Evolutionary conservation across 495 filamentous ascomycete genomes (phyloP).

Genomic region (Cetradonia linearis): DNA sequence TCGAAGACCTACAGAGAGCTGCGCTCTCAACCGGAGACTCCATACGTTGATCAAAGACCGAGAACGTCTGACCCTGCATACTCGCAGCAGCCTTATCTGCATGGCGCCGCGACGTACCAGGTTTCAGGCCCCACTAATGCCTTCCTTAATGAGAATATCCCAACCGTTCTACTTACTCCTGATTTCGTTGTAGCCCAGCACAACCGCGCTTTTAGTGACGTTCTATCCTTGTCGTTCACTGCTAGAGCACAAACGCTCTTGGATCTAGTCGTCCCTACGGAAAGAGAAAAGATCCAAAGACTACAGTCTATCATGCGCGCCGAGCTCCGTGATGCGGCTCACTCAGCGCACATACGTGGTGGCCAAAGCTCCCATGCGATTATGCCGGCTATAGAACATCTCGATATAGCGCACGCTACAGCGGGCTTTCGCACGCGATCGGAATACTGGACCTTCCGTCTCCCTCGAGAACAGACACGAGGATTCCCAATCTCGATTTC

Average conservation of each 20-base stretch:
- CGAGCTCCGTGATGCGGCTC: slow-evolving; percentile 24
- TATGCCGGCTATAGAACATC: slow-evolving; percentile 25
- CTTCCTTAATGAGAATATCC: slow-evolving; percentile 20
- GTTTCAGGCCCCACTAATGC: slow-evolving; percentile 18
- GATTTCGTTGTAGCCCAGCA: slow-evolving; percentile 26
- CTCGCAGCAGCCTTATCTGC: slow-evolving; percentile 17
- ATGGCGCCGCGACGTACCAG: slow-evolving; percentile 15
- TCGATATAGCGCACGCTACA: slow-evolving; percentile 24
- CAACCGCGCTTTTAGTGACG: slow-evolving; percentile 25
- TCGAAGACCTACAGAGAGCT: slow-evolving; percentile 27
- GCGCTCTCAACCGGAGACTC: slow-evolving; percentile 23
- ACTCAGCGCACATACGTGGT: slow-evolving; percentile 21
- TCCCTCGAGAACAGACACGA: slow-evolving; percentile 23
- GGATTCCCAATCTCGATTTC: slow-evolving; percentile 27
- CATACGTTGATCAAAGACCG: slow-evolving; percentile 22
- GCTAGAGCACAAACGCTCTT: slow-evolving; percentile 22
- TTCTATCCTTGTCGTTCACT: slow-evolving; percentile 18
- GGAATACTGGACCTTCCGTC: slow-evolving; percentile 28
- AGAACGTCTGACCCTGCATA: slow-evolving; percentile 24
- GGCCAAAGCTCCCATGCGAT: slow-evolving; percentile 18
- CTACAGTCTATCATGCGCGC: slow-evolving; percentile 24
- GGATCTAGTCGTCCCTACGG: slow-evolving; percentile 23
- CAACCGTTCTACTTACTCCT: slow-evolving; percentile 25
- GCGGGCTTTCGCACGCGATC: slow-evolving; percentile 24
- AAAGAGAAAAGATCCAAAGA: slow-evolving; percentile 26